These are phyloP conservation scores for Myriosclerotinia duriaeana DNA, from an alignment of 2,329 filamentous ascomycete species.

Conservation along the genomic window DNA sequence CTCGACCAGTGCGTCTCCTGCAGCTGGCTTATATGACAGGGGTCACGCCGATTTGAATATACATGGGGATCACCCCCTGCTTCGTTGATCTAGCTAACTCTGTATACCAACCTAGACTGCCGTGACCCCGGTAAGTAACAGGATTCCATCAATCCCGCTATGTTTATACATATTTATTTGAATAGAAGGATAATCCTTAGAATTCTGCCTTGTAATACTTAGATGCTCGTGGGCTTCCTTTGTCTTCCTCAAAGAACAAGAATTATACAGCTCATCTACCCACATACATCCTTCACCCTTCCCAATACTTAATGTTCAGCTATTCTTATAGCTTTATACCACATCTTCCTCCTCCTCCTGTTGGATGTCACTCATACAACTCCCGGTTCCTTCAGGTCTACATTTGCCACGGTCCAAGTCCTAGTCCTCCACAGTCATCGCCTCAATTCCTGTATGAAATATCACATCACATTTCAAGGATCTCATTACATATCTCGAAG, in stretches of 20 bases:
- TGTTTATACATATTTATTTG: slow-evolving; percentile 24
- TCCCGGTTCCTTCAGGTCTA: slow-evolving; percentile 13
- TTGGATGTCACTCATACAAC: slow-evolving; percentile 10
- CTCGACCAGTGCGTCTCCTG: slow-evolving; percentile 23
- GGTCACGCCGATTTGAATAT: slow-evolving; percentile 13
- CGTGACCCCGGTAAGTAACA: slow-evolving; percentile 21
- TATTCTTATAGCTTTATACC: slow-evolving; percentile 17
- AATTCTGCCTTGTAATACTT: slow-evolving; percentile 24
- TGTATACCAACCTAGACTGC: slow-evolving; percentile 13
- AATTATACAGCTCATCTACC: slow-evolving; percentile 13
- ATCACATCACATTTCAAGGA: slow-evolving; percentile 22
- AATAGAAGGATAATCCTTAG: slow-evolving; percentile 16
- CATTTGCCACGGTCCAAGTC: neutral
- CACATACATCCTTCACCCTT: slow-evolving; percentile 20
- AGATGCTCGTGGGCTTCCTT: slow-evolving; percentile 21
- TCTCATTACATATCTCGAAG: slow-evolving; percentile 12
- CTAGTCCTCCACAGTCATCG: slow-evolving; percentile 19
- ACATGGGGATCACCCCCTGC: slow-evolving; percentile 18
- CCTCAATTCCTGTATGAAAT: slow-evolving; percentile 21
- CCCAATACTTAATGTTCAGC: neutral
- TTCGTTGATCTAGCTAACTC: slow-evolving; percentile 9
- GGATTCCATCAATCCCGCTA: slow-evolving; percentile 13
- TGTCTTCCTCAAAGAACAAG: slow-evolving; percentile 17
- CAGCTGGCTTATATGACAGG: slow-evolving; percentile 22
- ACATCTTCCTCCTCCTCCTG: slow-evolving; percentile 10